Conservation (phyloP, 106 monocot genomes). For the Amphibolis antarctica region DNA sequence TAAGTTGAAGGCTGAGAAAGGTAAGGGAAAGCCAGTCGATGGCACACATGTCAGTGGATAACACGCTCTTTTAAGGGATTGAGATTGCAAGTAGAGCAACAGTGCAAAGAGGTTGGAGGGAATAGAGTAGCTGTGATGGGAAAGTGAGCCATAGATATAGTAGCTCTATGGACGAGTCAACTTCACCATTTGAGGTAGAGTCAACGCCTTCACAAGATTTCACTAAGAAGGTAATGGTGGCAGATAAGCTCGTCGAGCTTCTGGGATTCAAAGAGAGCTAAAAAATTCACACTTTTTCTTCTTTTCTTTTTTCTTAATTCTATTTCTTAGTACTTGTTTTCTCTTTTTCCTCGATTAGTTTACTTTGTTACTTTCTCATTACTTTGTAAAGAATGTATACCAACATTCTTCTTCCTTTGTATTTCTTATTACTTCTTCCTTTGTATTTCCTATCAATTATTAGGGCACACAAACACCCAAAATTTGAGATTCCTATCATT, state of each 20-base stretch:
- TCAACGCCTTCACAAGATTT: conserved; percentile 40
- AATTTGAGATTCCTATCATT: no score
- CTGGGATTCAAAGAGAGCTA: conserved; percentile 86
- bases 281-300: conserved; percentile 34
- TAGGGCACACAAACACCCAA: no score
- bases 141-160: conserved; percentile 39
- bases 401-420: no score
- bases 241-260: conserved; percentile 86
- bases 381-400: no score
- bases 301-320: not conserved
- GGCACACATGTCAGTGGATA: conserved; percentile 48
- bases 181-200: conserved; percentile 50
- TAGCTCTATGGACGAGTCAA: conserved; percentile 60
- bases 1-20: not conserved
- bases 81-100: conserved; percentile 26
- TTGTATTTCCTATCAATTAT: no score
- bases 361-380: no score
- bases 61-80: conserved; percentile 72
- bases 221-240: conserved; percentile 75
- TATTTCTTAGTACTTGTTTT: not conserved
- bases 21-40: not conserved
- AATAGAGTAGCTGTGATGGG: not conserved
- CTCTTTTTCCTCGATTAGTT: not conserved
- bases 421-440: no score
- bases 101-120: conserved; percentile 2